A percentile compares a stretch with the other conserved stretches of the same genome.
phyloP scores from a whole-genome alignment of 495 filamentous ascomycete species.

The Trichocladium uniseriatum region DNA sequence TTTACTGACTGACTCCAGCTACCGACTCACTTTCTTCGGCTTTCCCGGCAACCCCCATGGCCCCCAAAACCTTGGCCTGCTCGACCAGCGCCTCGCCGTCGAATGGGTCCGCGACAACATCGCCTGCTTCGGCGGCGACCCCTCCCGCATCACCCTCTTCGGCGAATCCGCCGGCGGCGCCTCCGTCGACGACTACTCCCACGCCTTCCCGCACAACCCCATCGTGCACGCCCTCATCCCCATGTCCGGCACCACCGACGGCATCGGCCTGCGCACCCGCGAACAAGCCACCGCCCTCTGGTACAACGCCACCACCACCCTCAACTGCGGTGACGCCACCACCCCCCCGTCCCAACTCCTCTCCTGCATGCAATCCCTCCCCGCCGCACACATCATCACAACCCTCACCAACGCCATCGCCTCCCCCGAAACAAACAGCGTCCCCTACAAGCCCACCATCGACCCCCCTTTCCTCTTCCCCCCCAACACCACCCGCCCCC shows the following conservation, averaged over 20 bases:
- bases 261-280: neutral
- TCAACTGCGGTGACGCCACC: slow-evolving; percentile 36
- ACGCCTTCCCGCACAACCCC: slow-evolving; percentile 36
- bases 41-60: slow-evolving; percentile 34
- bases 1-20: slow-evolving; percentile 26
- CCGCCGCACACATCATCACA: slow-evolving; percentile 19
- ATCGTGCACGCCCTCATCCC: slow-evolving; percentile 24
- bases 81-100: slow-evolving; percentile 46
- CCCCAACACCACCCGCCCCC: slow-evolving; percentile 27
- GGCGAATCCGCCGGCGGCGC: slow-evolving; percentile 44
- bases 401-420: slow-evolving; percentile 15
- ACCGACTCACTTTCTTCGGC: slow-evolving; percentile 52
- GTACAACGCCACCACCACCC: slow-evolving; percentile 30
- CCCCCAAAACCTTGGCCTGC: slow-evolving; percentile 40
- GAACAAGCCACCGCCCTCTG: slow-evolving; percentile 18
- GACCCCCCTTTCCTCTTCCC: slow-evolving; percentile 39
- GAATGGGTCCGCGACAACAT: slow-evolving; percentile 49
- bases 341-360: slow-evolving; percentile 15
- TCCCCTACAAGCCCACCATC: slow-evolving; percentile 39
- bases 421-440: neutral
- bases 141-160: slow-evolving; percentile 40
- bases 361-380: slow-evolving; percentile 33
- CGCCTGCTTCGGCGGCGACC: slow-evolving; percentile 48
- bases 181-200: slow-evolving; percentile 36
- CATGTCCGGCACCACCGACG: slow-evolving; percentile 13